phyloP scores from a whole-genome alignment of 257 asterid species.

The Plantago ovata region DNA sequence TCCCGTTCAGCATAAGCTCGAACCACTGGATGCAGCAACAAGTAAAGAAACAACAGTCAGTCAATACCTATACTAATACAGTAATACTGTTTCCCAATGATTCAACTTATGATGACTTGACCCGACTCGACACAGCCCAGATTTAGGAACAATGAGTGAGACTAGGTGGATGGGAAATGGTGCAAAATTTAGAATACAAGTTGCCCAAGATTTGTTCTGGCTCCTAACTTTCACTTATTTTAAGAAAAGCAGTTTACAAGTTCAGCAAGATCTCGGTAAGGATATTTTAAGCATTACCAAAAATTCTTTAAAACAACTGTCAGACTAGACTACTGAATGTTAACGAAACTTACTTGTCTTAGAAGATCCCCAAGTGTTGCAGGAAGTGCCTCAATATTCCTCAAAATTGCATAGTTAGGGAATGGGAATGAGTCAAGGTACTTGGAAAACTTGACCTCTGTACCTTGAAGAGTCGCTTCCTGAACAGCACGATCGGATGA shows the following conservation, averaged over 20 bases:
- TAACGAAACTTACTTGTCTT: slow-evolving; percentile 64
- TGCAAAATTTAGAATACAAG: neutral
- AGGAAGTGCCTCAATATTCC: slow-evolving; percentile 87
- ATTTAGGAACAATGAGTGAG: too few species aligned
- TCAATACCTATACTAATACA: neutral
- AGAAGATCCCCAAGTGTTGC: slow-evolving; percentile 79
- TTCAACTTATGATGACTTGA: too few species aligned
- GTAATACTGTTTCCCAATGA: too few species aligned
- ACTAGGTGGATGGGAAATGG: neutral
- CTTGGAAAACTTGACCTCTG: slow-evolving; percentile 33
- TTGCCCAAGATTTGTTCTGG: neutral
- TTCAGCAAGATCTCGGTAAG: too few species aligned
- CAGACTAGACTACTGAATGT: neutral
- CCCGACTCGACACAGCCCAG: too few species aligned
- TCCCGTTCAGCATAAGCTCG: slow-evolving; percentile 80
- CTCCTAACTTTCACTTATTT: neutral
- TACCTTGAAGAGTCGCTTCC: slow-evolving; percentile 53
- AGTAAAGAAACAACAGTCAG: neutral
- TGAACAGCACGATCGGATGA: slow-evolving; percentile 24
- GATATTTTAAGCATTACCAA: too few species aligned
- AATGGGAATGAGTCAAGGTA: slow-evolving; percentile 85
- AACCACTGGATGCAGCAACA: slow-evolving; percentile 61
- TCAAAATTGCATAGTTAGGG: slow-evolving; percentile 77
- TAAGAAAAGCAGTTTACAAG: neutral
- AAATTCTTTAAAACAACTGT: too few species aligned